phyloP scores from a whole-genome alignment of 129 eudicot genomes.

The Chrysanthemum makinoi region DNA sequence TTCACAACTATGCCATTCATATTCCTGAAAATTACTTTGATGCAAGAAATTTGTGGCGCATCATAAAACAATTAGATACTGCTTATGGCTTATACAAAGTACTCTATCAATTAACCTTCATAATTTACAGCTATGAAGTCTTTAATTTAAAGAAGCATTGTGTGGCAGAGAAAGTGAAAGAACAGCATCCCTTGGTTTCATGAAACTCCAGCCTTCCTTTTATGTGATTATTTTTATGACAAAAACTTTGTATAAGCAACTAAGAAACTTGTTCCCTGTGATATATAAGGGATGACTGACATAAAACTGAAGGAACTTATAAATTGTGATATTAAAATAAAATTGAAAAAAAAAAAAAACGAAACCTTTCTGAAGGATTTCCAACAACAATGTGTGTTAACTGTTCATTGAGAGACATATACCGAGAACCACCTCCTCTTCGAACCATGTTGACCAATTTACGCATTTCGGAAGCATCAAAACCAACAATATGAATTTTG shows the following conservation, averaged over 20 bases:
- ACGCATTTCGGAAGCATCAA: constrained; percentile 67
- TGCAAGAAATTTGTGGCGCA: too few species aligned
- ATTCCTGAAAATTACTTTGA: not conserved
- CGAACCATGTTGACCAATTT: constrained; percentile 81
- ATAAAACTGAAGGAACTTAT: not conserved
- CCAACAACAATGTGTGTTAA: constrained; percentile 93
- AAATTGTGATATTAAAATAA: not conserved
- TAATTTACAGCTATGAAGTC: constrained; percentile 1
- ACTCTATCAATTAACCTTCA: not conserved
- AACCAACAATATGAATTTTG: constrained; percentile 78
- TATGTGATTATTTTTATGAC: not conserved
- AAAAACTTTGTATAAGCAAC: not conserved
- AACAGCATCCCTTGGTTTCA: not conserved
- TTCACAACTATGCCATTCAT: not conserved
- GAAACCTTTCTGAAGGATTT: constrained; percentile 68
- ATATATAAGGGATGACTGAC: not conserved
- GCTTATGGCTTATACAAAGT: not conserved
- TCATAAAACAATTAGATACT: not conserved
- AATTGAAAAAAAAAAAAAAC: not conserved
- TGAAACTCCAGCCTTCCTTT: not conserved
- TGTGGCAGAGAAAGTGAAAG: not conserved
- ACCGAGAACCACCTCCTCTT: constrained; percentile 95
- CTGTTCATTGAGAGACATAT: constrained; percentile 68
- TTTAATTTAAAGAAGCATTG: not conserved
- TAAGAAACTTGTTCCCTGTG: not conserved